phyloP scores from a whole-genome alignment of 2,329 filamentous ascomycete species.

The Aureobasidium sp. region DNA sequence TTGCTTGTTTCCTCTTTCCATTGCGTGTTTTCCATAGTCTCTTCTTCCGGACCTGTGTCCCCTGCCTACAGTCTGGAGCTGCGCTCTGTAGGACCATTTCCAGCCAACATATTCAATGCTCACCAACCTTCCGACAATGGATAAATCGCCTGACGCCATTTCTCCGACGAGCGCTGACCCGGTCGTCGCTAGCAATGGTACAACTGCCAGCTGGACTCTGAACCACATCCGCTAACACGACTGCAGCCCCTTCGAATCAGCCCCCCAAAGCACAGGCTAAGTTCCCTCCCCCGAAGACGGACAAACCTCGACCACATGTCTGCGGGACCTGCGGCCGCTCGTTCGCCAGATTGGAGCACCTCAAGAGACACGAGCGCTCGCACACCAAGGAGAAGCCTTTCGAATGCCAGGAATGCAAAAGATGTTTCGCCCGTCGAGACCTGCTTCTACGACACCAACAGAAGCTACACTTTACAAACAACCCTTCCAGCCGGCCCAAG shows the following conservation, averaged over 20 bases:
- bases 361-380: conserved; percentile 96
- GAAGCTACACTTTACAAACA: conserved; percentile 91
- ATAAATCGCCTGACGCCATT: neutral
- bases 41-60: neutral
- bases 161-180: neutral
- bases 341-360: conserved; percentile 88
- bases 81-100: too few relatives aligned
- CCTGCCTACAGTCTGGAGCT: neutral
- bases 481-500: conserved; percentile 76
- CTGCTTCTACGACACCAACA: conserved; percentile 91
- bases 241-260: neutral
- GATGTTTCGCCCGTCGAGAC: conserved; percentile 92
- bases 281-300: conserved; percentile 83
- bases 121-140: neutral
- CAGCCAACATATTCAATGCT: neutral
- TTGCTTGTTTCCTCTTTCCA: neutral
- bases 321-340: conserved; percentile 86
- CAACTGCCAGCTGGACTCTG: neutral
- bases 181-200: neutral
- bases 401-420: conserved; percentile 85
- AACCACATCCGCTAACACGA: neutral
- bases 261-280: conserved; percentile 15
- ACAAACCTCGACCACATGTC: conserved; percentile 92
- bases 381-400: conserved; percentile 99
- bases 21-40: neutral